Percentiles rank a stretch among this genome's conserved stretches.
These are phyloP conservation scores for Sarocladium oryzae DNA, from an alignment of 2,329 filamentous ascomycete species.

Conservation along the genomic window DNA sequence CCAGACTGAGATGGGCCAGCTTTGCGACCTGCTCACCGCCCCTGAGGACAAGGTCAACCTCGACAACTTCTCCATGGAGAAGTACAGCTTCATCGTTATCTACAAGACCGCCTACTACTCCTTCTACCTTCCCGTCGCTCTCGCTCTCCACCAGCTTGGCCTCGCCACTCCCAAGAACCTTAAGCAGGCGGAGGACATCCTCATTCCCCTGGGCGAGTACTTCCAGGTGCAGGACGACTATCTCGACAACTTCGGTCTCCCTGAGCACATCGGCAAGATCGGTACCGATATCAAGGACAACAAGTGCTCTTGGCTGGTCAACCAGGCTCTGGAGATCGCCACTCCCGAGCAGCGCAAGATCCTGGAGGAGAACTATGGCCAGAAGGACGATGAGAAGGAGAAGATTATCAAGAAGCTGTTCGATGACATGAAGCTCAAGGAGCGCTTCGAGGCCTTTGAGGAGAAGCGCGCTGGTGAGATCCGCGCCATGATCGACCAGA, in stretches of 20 bases:
- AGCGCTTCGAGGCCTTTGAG: slow-evolving; percentile 83
- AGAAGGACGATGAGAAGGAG: slow-evolving; percentile 80
- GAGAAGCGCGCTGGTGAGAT: slow-evolving; percentile 80
- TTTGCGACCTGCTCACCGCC: slow-evolving; percentile 90
- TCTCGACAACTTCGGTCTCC: slow-evolving; percentile 94
- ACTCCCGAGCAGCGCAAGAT: slow-evolving; percentile 80
- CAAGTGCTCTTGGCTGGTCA: slow-evolving; percentile 98
- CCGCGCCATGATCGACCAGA: slow-evolving; percentile 62
- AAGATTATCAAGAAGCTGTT: slow-evolving; percentile 83
- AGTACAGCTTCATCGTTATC: slow-evolving; percentile 97
- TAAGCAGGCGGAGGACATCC: slow-evolving; percentile 80
- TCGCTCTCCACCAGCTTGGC: slow-evolving; percentile 80
- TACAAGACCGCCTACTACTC: slow-evolving; percentile 99
- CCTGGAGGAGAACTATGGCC: slow-evolving; percentile 89
- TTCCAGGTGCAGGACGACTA: slow-evolving; percentile 99
- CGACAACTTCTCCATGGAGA: slow-evolving; percentile 89
- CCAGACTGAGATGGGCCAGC: slow-evolving; percentile 93
- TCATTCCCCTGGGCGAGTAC: slow-evolving; percentile 97
- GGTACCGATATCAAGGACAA: slow-evolving; percentile 99
- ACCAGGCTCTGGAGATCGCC: slow-evolving; percentile 78
- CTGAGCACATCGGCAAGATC: slow-evolving; percentile 93
- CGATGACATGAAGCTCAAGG: slow-evolving; percentile 76
- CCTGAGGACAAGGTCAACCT: slow-evolving; percentile 91
- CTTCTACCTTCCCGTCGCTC: slow-evolving; percentile 94
- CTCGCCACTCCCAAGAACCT: slow-evolving; percentile 84